A percentile compares a stretch with the other conserved stretches of the same genome.
These are phyloP conservation scores for Penicillium odoratum DNA, from an alignment of 495 filamentous ascomycete species.

Conservation along the genomic window DNA sequence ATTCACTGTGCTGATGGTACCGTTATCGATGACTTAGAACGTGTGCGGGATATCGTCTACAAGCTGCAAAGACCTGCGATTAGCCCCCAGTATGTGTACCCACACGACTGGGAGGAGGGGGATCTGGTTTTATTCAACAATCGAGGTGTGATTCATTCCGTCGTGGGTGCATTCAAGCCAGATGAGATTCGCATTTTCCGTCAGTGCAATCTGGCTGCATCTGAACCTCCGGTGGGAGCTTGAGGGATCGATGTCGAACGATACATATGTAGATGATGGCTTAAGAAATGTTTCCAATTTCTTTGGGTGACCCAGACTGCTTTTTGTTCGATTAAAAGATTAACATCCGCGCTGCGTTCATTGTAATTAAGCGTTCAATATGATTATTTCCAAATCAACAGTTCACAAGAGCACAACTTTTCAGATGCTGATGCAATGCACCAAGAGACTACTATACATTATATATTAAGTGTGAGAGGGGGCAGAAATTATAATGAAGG, in stretches of 20 bases:
- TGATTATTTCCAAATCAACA: neutral
- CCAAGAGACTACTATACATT: neutral
- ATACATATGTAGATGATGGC: neutral
- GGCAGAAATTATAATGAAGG: neutral
- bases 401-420: neutral
- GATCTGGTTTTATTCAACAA: constrained; percentile 76
- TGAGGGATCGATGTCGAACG: neutral
- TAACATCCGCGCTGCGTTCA: neutral
- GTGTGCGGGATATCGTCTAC: constrained; percentile 67
- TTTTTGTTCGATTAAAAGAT: too few species aligned
- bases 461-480: neutral
- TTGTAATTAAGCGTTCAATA: neutral
- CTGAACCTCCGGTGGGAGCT: constrained; percentile 24
- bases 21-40: constrained; percentile 61
- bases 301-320: neutral
- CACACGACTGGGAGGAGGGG: constrained; percentile 73
- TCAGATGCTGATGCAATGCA: neutral
- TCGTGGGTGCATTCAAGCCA: constrained; percentile 69
- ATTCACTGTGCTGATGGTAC: constrained; percentile 63
- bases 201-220: constrained; percentile 72
- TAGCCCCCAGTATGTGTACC: constrained; percentile 63
- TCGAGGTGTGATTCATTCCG: constrained; percentile 67
- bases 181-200: constrained; percentile 71
- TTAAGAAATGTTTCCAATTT: neutral
- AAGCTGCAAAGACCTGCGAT: constrained; percentile 70